Base-by-base conservation (phyloP, 148 eudicot species). In the Heliamphora exappendiculata region DNA sequence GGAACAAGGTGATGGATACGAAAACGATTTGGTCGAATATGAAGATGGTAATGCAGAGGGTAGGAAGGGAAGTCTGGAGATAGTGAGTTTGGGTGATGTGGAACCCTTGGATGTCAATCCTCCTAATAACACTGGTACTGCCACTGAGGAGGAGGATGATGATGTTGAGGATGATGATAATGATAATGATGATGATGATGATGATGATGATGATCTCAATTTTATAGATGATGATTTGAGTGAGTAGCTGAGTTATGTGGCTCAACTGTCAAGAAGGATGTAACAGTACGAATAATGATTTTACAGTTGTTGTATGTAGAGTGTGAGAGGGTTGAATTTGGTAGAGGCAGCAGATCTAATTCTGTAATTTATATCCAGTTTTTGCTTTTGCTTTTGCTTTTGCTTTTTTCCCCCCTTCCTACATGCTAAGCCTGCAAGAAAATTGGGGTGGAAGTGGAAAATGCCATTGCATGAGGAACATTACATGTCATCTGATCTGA, bases 31-130 rank as follows among this genome's bases (percentile, higher is more conserved):
- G 58, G 80, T 86, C 20, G 92, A 91, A 31, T 93, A 82, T 78
- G 94, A 89, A 50, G 93, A 88, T 82, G 86, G 84, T 69, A 69
- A 74, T 75, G 72, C 72, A 6, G 88, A 88, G 69, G 37, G 58
- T 29, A 84, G 87, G 69, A 89, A 81, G 77, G 89, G 85, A 74
- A 76, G 84, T 28, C 29, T 81, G 63, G 93, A 80, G 66, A 81
- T 90, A 90, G 90, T 82, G 76, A 85, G 88, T 9, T 75, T 86
- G 79, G 83, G 88, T 37, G 92, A 91, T 70, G 86, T 75, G 37
- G 90, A 91, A 80, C 90, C 90, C 64, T 79, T 89, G 86, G 86
- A 85, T 45, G 82, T 79, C 33, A 86, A 86, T 81, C 85, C 89
- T 64, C 75, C 44, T 75, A 68, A 58, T 66, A 80, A 81, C 70